Conservation (phyloP, 495 filamentous ascomycete species). For the Hypomontagnella monticulosa region DNA sequence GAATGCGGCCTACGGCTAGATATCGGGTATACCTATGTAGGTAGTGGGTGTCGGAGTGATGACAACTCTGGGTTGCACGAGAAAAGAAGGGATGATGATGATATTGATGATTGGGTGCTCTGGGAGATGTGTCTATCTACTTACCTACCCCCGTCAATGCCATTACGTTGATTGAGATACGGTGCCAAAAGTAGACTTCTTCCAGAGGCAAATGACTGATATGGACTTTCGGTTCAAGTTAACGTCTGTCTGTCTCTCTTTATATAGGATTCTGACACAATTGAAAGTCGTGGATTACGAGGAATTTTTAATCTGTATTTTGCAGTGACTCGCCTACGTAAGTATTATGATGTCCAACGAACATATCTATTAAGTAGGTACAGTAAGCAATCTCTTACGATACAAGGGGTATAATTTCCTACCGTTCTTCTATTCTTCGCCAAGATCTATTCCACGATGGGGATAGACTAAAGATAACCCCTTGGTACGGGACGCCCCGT, state of each 20-base stretch:
- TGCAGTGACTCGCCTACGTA: no score
- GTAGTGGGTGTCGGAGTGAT: neutral
- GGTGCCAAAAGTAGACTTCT: neutral
- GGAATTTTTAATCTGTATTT: neutral
- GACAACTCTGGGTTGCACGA: neutral
- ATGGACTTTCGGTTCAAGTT: constrained; percentile 17
- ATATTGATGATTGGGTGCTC: constrained; percentile 24
- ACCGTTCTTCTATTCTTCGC: no score
- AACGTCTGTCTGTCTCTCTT: constrained; percentile 24
- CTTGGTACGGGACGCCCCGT: no score
- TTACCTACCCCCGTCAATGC: constrained; percentile 1
- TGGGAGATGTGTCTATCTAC: constrained; percentile 9
- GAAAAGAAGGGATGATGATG: constrained; percentile 16
- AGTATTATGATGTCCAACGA: no score
- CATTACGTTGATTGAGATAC: constrained; percentile 4
- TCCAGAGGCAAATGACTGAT: neutral
- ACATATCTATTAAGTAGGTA: no score
- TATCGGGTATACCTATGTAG: constrained; percentile 6
- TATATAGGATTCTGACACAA: constrained; percentile 31
- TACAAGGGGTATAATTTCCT: no score
- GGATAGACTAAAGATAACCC: no score
- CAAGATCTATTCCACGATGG: no score
- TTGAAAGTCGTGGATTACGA: constrained; percentile 22
- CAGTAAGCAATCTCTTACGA: no score
- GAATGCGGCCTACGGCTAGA: neutral